Conservation (phyloP, 441 rosid species). For the Rhodomyrtus psidioides region DNA sequence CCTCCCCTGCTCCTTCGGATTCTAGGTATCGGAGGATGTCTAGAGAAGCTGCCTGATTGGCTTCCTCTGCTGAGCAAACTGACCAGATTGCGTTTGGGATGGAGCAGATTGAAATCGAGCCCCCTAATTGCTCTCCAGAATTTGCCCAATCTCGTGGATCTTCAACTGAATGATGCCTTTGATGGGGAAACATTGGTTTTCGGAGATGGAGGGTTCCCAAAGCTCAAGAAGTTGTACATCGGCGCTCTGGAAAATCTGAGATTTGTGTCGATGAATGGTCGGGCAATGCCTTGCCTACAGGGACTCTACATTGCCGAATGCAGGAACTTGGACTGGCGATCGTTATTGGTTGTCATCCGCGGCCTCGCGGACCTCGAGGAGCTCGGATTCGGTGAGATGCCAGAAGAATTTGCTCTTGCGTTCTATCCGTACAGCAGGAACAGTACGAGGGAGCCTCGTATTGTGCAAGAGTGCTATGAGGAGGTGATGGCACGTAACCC, state of each 20-base stretch:
- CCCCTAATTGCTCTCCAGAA: not conserved
- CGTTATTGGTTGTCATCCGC: not conserved
- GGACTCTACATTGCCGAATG: rapidly evolving
- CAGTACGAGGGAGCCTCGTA: not conserved
- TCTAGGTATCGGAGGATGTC: not conserved
- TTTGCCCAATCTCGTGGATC: not conserved
- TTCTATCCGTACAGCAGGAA: rapidly evolving
- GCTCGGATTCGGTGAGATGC: not conserved
- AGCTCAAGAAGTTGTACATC: rapidly evolving
- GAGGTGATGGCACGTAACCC: not conserved
- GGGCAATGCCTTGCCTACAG: not conserved
- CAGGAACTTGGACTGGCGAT: not conserved
- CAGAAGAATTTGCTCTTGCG: not conserved
- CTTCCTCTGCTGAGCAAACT: not conserved
- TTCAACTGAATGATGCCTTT: rapidly evolving
- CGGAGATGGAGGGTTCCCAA: not conserved
- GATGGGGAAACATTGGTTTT: not conserved
- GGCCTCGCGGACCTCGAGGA: not conserved
- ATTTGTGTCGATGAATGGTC: not conserved
- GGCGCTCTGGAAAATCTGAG: not conserved
- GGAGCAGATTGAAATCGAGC: not conserved
- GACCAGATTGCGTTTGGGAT: not conserved
- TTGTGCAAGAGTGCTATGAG: not conserved
- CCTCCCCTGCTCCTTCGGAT: not conserved
- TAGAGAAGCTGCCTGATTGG: not conserved